Evolutionary conservation across 2,329 filamentous ascomycete species (phyloP), one percentile per base, ranked within the genome.

Genomic region (Trichoderma pleuroti): DNA sequence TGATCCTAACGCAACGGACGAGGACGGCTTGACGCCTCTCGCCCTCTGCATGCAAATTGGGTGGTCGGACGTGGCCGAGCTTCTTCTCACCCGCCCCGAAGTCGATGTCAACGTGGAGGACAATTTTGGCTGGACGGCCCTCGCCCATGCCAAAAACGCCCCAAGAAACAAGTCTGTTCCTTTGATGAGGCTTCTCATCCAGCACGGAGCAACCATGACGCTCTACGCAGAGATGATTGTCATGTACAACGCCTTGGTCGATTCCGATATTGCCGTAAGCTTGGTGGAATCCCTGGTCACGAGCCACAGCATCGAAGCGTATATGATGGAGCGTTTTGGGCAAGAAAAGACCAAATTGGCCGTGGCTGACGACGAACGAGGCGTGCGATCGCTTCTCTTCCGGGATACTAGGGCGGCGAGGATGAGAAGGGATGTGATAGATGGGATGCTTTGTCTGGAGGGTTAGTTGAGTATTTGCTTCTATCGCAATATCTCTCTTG

Each of bases 11-110:
- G 6, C 36, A 7, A 26, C 5, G 7, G 69, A 71, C 4, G 56
- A 71, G 21, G 62, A 71, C 49, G 62, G 69, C 42, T 18, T 57
- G 11, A 71, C 63, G 14, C 52, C 69, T 10, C 63, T 71, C 18
- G 28, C 24, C 16, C 30, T 42, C 21, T 30, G 39, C 16, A 46
- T 54, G 39, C n/a, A 34, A 30, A 14, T 14, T 3, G 54, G 39
- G 1, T 46, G 16, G 18, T 30, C 30, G 7, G n/a, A 49, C 14
- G 28, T 68, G 34, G 54, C 64, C 7, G 32, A 56, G 5, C n/a
- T 68, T 7, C 52, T 71, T 3, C 9, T 70, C 60, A 4, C 16
- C 1, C n/a, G 18, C 16, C 21, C 24, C 26, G 34, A 57, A 1
- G 18, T 69, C 21, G 46, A 54, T 4, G 9, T 69, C 10, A 49